Evolutionary conservation across 2,329 filamentous ascomycete species (phyloP).

Genomic region (Neofusicoccum ribis): DNA sequence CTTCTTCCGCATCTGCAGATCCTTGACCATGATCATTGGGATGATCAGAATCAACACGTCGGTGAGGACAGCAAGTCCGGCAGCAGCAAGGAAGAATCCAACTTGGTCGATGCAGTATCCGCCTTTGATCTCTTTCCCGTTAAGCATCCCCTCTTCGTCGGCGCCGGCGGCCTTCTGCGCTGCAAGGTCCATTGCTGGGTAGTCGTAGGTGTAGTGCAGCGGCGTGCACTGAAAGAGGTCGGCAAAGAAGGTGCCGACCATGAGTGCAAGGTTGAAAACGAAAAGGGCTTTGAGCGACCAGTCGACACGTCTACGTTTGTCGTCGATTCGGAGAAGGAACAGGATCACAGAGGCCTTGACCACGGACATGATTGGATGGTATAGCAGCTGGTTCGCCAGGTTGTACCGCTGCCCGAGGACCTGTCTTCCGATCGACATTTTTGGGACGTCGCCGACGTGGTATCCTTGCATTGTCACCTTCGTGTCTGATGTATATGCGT

Average conservation of each 20-base stretch:
- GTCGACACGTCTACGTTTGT: conserved; percentile 31
- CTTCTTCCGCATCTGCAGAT: conserved; percentile 42
- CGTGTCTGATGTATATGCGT: conserved; percentile 26
- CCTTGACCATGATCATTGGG: conserved; percentile 46
- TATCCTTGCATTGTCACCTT: conserved; percentile 36
- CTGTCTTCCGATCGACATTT: conserved; percentile 31
- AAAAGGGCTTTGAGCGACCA: conserved; percentile 35
- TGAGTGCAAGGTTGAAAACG: conserved; percentile 37
- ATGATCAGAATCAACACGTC: conserved; percentile 43
- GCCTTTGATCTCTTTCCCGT: conserved; percentile 29
- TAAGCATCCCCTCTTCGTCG: conserved; percentile 28
- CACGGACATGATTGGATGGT: conserved; percentile 39
- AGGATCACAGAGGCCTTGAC: conserved; percentile 40
- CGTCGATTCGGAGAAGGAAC: conserved; percentile 40
- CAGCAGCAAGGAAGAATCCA: conserved; percentile 36
- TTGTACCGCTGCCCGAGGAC: conserved; percentile 33
- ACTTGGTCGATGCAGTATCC: conserved; percentile 37
- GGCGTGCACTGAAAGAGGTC: conserved; percentile 40
- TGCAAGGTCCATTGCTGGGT: conserved; percentile 27
- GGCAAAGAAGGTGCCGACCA: conserved; percentile 34
- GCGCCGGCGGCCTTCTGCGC: conserved; percentile 9
- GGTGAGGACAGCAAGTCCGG: conserved; percentile 38
- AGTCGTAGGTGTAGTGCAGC: conserved; percentile 31
- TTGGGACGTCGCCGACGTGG: conserved; percentile 33
- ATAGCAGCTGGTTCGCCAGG: conserved; percentile 39